These are phyloP conservation scores for Lotmaria passim DNA, from an alignment of 208 protist genomes.

Conservation along the genomic window DNA sequence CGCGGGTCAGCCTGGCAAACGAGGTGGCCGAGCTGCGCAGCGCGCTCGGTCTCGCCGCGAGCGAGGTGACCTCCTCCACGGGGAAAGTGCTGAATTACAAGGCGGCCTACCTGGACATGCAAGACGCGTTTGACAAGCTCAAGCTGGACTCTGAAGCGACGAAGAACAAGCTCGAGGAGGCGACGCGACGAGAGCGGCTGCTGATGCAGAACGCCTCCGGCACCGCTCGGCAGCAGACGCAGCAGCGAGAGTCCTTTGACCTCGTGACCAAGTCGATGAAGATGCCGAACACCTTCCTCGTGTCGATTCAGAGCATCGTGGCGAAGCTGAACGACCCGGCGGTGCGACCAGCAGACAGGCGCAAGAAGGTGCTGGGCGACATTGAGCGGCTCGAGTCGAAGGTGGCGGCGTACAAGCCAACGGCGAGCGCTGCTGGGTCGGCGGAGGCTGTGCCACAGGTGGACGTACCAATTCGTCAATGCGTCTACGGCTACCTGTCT, in stretches of 20 bases:
- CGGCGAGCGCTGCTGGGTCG: not conserved
- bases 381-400: constrained; percentile 17
- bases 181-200: constrained; percentile 14
- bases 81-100: constrained; percentile 51
- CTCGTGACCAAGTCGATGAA: constrained; percentile 14
- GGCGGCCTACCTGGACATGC: constrained; percentile 37
- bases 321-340: constrained; percentile 29
- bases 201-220: not conserved
- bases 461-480: constrained; percentile 26
- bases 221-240: constrained; percentile 9
- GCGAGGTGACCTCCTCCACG: constrained; percentile 27
- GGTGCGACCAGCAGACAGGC: constrained; percentile 23
- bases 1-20: constrained; percentile 11
- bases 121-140: constrained; percentile 31
- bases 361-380: constrained; percentile 19
- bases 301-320: constrained; percentile 15
- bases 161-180: constrained; percentile 33
- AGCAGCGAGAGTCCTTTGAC: constrained; percentile 37
- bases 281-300: constrained; percentile 14
- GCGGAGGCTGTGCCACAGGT: constrained; percentile 1
- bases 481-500: constrained; percentile 8
- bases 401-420: constrained; percentile 17
- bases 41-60: constrained; percentile 46
- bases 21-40: constrained; percentile 56
- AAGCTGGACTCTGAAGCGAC: constrained; percentile 38